Evolutionary conservation across 352 stramenopile genomes (phyloP).

Genomic region (Phytophthora kernoviae): DNA sequence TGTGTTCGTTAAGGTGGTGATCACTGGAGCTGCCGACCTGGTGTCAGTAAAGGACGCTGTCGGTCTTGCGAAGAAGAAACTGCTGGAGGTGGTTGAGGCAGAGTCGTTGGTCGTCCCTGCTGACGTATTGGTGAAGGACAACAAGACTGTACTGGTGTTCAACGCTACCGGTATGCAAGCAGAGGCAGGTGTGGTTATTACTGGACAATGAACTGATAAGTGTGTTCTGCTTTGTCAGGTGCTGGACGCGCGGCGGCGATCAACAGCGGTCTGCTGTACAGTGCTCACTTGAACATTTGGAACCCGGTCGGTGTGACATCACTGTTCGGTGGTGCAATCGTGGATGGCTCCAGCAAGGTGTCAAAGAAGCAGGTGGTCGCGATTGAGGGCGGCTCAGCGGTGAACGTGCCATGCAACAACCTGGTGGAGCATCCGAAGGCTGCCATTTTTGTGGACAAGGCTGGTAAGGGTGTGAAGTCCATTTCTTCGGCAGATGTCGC

Average conservation of each 20-base stretch:
- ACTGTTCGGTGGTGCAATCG: constrained; percentile 70
- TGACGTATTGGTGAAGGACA: constrained; percentile 64
- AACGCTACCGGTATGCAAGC: constrained; percentile 49
- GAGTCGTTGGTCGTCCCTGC: constrained; percentile 60
- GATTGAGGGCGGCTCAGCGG: constrained; percentile 49
- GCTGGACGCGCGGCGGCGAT: constrained; percentile 61
- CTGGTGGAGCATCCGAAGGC: constrained; percentile 67
- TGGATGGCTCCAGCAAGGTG: constrained; percentile 51
- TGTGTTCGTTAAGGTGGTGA: constrained; percentile 74
- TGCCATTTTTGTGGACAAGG: constrained; percentile 70
- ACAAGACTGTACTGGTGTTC: constrained; percentile 76
- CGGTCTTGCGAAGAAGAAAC: constrained; percentile 76
- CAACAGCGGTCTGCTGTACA: constrained; percentile 68
- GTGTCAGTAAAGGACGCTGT: constrained; percentile 59
- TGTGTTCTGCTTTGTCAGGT: constrained; percentile 18
- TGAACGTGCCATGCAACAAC: constrained; percentile 83
- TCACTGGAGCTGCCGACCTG: constrained; percentile 62
- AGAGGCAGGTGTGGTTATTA: neutral
- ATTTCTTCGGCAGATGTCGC: constrained; percentile 58
- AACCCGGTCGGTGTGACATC: constrained; percentile 68
- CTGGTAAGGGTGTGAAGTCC: constrained; percentile 61
- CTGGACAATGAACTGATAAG: neutral
- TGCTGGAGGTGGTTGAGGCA: constrained; percentile 55
- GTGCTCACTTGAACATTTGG: constrained; percentile 76
- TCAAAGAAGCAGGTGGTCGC: constrained; percentile 65